These are phyloP conservation scores for Wickerhamia fluorescens DNA, from an alignment of 805 yeast species.

Conservation along the genomic window DNA sequence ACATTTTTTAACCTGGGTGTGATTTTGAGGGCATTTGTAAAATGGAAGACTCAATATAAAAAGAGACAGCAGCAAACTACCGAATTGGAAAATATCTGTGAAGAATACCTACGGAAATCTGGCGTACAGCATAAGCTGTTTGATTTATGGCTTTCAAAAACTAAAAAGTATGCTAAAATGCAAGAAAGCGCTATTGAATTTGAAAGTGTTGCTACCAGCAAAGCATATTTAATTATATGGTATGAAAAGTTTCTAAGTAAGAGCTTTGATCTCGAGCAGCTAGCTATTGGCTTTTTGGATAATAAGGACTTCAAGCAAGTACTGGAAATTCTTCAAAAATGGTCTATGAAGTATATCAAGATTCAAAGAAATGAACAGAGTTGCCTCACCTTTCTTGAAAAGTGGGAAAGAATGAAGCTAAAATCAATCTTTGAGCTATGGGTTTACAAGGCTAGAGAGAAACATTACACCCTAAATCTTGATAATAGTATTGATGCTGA, in stretches of 20 bases:
- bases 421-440: conserved; percentile 32
- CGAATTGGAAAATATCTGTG: conserved; percentile 6
- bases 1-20: no score
- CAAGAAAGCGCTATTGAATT: conserved; percentile 12
- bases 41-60: no score
- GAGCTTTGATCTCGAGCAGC: conserved; percentile 16
- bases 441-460: conserved; percentile 21
- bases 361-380: conserved; percentile 26
- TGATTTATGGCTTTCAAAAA: conserved; percentile 10
- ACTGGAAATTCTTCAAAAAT: conserved; percentile 21
- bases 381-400: conserved; percentile 24
- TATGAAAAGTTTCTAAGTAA: conserved; percentile 22
- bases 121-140: conserved; percentile 2
- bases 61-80: no score
- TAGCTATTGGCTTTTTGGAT: conserved; percentile 23
- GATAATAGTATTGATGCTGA: conserved; percentile 8
- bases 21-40: no score
- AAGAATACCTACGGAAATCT: conserved; percentile 2
- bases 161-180: not conserved
- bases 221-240: conserved; percentile 27
- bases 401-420: conserved; percentile 23
- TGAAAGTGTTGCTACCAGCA: conserved; percentile 12
- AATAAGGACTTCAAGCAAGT: conserved; percentile 20
- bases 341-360: conserved; percentile 32
- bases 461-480: conserved; percentile 2